Percentiles rank a stretch among this genome's conserved stretches.
Conservation (phyloP, 768 basidiomycete species). For the Phlebiopsis gigantea region DNA sequence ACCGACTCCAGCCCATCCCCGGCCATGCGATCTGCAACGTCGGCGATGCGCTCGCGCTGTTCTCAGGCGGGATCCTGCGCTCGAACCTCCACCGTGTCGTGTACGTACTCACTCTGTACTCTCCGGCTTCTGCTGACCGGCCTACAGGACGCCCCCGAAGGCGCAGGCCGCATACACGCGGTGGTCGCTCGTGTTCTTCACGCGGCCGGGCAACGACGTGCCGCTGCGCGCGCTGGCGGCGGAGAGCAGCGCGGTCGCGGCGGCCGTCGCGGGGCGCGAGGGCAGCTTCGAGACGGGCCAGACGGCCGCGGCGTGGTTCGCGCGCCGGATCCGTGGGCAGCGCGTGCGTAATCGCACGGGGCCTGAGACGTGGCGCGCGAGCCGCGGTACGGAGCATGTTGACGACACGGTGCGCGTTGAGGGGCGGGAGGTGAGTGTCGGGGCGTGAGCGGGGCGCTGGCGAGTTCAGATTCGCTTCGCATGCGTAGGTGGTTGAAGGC, state of each 20-base stretch:
- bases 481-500: too few species aligned
- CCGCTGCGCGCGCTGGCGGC: slow-evolving; percentile 47
- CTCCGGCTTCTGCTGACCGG: background rate
- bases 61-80: slow-evolving; percentile 62
- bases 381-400: background rate
- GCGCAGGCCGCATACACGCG: slow-evolving; percentile 46
- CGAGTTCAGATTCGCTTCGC: background rate
- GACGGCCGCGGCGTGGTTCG: slow-evolving; percentile 40
- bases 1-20: slow-evolving; percentile 23
- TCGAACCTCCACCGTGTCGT: slow-evolving; percentile 63
- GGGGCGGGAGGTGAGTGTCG: background rate
- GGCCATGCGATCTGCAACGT: slow-evolving; percentile 32
- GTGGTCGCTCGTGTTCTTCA: slow-evolving; percentile 72
- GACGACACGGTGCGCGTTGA: background rate
- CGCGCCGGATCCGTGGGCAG: slow-evolving; percentile 34
- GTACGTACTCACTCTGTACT: slow-evolving; percentile 25
- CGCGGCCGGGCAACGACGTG: slow-evolving; percentile 50
- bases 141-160: slow-evolving; percentile 47
- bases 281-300: slow-evolving; percentile 29
- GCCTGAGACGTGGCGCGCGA: slow-evolving; percentile 10
- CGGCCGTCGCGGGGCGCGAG: slow-evolving; percentile 28
- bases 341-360: slow-evolving; percentile 33
- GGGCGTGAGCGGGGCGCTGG: background rate
- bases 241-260: slow-evolving; percentile 44
- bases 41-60: slow-evolving; percentile 53